Evolutionary conservation across 345 rosid genomes (phyloP).

Genomic region (Lepidium sativum): DNA sequence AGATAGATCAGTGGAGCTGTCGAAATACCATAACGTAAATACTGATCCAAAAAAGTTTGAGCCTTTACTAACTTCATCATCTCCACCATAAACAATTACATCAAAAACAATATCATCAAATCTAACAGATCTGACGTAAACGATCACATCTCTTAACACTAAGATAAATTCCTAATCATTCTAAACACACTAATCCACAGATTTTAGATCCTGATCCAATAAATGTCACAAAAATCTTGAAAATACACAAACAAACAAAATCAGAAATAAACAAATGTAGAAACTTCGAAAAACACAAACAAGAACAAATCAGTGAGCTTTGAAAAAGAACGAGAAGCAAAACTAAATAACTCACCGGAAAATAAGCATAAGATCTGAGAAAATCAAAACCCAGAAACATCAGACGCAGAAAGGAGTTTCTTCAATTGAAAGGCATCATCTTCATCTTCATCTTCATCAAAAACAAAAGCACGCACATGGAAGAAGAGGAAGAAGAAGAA

Average conservation of each 20-base stretch:
- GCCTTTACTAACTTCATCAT: conserved; percentile 5
- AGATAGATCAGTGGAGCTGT: neutral
- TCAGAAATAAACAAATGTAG: neutral
- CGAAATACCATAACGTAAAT: neutral
- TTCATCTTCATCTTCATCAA: neutral
- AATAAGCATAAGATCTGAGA: conserved; percentile 6
- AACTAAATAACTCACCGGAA: conserved; percentile 7
- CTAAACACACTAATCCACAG: neutral
- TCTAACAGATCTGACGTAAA: conserved; percentile 7
- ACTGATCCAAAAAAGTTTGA: neutral
- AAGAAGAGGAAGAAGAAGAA: conserved; percentile 1
- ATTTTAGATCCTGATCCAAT: conserved; percentile 15
- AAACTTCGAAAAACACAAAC: neutral
- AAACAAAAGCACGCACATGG: conserved; percentile 11
- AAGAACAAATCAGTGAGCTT: conserved; percentile 1
- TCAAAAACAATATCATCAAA: neutral
- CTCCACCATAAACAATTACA: neutral
- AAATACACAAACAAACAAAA: neutral
- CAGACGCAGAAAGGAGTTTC: neutral
- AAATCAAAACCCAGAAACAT: neutral
- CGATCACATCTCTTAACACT: neutral
- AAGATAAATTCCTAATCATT: neutral
- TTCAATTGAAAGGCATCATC: neutral
- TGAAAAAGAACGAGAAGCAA: neutral
- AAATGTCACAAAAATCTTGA: neutral